Base-by-base conservation (phyloP, 805 yeast genomes). In the Cyberlindnera japonica region DNA sequence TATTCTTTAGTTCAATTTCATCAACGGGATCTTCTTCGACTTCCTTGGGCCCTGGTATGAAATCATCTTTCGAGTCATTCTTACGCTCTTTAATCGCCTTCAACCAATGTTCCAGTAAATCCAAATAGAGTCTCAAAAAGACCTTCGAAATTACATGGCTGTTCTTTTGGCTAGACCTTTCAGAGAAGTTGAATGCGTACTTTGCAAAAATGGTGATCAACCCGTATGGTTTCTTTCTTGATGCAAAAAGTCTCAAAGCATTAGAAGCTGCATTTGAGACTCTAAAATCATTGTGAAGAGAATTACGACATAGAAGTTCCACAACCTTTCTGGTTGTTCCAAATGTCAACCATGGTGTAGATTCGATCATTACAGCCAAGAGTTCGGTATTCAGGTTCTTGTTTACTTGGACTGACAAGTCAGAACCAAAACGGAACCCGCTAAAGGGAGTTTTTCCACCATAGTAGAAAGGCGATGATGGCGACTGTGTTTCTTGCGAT, bases 81-180 rank as follows among this genome's bases (percentile, higher is more conserved):
- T 59, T 65, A 6, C 59, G 55, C 5, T 57, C 58, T 43, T 75
- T 72, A 41, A 86, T 72, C 23, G 82, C 81, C 13, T 73, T 74
- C 13, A 89, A 63, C 99, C 99, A 93, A 43, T 87, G 79, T 40
- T 78, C 81, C 19, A 93, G 65, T 16, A 93, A 61, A 22, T 87
- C 95, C 3, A 86, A 83, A 49, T 90, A 93, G 0, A 89, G 68
- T 43, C 75, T 75, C 37, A 91, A 61, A 3, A 85, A 57, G 38
- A 78, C 83, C 6, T 72, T 64, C 0, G 90, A 79, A 10, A 80
- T 72, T 29, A 81, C 58, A 51, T 77, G 79, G 2, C 78, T 75
- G 19, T 77, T 66, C 38, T 80, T 75, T 51, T 77, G 74, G 30
- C 65, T 66, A 3, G 86, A 80, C 47, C 78, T 79, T 44, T 88